Conservation (phyloP, 345 rosid species). For the Salix exigua region DNA sequence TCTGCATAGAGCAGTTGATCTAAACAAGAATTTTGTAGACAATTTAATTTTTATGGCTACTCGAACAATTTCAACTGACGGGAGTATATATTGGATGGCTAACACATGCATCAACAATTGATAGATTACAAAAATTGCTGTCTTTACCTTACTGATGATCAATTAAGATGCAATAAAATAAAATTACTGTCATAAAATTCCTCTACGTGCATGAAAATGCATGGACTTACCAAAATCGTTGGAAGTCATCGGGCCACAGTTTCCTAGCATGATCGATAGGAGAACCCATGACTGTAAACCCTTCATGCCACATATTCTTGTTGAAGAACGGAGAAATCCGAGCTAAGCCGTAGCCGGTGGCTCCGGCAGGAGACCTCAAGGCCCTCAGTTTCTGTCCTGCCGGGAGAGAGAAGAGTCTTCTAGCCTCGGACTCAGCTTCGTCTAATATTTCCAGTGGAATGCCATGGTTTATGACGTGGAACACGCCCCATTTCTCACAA, state of each 20-base stretch:
- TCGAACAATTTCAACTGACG: neutral
- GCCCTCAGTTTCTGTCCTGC: constrained; percentile 54
- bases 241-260: constrained; percentile 65
- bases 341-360: constrained; percentile 72
- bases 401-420: constrained; percentile 63
- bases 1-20: neutral
- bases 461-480: constrained; percentile 63
- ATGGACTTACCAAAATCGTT: constrained; percentile 57
- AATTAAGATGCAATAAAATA: neutral
- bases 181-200: neutral
- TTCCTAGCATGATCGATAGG: constrained; percentile 54
- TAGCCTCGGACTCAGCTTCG: constrained; percentile 47
- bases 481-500: constrained; percentile 71
- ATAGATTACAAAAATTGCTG: neutral
- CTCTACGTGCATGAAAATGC: constrained; percentile 33
- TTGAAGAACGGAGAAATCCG: constrained; percentile 63
- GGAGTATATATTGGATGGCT: neutral
- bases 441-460: constrained; percentile 39
- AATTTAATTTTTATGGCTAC: neutral
- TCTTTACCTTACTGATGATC: neutral
- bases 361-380: constrained; percentile 42
- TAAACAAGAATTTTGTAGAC: neutral
- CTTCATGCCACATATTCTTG: constrained; percentile 91
- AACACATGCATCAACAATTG: neutral
- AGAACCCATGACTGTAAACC: constrained; percentile 73